A percentile compares a stretch with the other conserved stretches of the same genome.
Conservation (phyloP, 1,139 yeast genomes). For the Taphrina sp. region DNA sequence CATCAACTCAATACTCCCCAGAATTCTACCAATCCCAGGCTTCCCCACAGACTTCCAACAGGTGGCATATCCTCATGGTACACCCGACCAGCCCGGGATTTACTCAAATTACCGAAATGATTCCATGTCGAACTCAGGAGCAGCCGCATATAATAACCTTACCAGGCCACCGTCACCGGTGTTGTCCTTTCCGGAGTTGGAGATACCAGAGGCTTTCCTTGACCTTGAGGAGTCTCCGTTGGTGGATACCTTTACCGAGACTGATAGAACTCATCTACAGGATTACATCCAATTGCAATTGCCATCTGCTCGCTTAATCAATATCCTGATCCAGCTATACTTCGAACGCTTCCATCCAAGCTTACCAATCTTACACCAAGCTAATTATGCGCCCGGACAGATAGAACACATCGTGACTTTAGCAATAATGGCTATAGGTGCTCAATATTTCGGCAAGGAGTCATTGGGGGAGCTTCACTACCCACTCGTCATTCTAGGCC, state of each 20-base stretch:
- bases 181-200: slow-evolving; percentile 15
- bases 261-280: slow-evolving; percentile 17
- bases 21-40: slow-evolving; percentile 16
- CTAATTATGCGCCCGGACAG: slow-evolving; percentile 20
- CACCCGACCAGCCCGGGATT: slow-evolving; percentile 12
- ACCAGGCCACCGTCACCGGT: slow-evolving; percentile 29
- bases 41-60: slow-evolving; percentile 7
- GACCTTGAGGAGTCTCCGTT: slow-evolving; percentile 17
- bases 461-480: slow-evolving; percentile 6
- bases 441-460: slow-evolving; percentile 10
- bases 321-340: slow-evolving; percentile 23
- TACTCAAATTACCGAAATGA: slow-evolving; percentile 26
- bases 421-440: slow-evolving; percentile 23
- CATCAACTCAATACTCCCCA: slow-evolving; percentile 22
- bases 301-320: slow-evolving; percentile 21
- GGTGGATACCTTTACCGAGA: slow-evolving; percentile 15
- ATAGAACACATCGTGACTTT: slow-evolving; percentile 11
- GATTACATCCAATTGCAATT: slow-evolving; percentile 23
- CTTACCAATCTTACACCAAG: slow-evolving; percentile 13
- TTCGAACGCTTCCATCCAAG: slow-evolving; percentile 20
- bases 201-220: slow-evolving; percentile 8
- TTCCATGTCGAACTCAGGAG: not conserved
- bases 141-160: slow-evolving; percentile 1
- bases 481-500: slow-evolving; percentile 10
- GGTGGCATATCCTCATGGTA: slow-evolving; percentile 1